A percentile compares a stretch with the other conserved stretches of the same genome.
Evolutionary conservation across 1,284 basidiomycete genomes (phyloP).

Genomic region (Tausonia pullulans): DNA sequence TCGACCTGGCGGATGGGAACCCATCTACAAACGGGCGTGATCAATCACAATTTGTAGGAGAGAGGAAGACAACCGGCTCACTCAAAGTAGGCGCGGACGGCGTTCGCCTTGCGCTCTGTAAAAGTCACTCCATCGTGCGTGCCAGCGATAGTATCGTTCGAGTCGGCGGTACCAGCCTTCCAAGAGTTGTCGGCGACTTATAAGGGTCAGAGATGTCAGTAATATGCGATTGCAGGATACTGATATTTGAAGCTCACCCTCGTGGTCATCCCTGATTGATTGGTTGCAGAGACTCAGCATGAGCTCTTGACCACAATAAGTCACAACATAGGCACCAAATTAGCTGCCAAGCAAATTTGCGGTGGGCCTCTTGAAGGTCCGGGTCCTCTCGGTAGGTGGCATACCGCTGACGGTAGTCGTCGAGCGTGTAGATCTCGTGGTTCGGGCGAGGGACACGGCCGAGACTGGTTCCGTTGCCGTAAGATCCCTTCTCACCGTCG

Average conservation of each 20-base stretch:
- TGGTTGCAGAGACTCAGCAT: too few relatives aligned
- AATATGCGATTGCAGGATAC: too few relatives aligned
- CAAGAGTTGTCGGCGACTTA: constrained; percentile 52
- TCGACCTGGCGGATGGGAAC: constrained; percentile 56
- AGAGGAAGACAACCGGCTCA: constrained; percentile 21
- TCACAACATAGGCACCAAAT: constrained; percentile 40
- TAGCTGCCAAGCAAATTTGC: constrained; percentile 44
- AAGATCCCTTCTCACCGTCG: constrained; percentile 21
- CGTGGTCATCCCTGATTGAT: too few relatives aligned
- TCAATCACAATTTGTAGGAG: too few relatives aligned
- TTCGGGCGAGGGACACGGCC: constrained; percentile 31
- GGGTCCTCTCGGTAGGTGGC: constrained; percentile 50
- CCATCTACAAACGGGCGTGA: constrained; percentile 26
- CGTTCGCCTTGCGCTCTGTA: constrained; percentile 51
- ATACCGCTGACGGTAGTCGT: constrained; percentile 51
- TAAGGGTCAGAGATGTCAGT: too few relatives aligned
- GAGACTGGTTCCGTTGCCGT: constrained; percentile 30
- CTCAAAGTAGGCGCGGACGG: constrained; percentile 53
- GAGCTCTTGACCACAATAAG: constrained; percentile 22
- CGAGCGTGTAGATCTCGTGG: constrained; percentile 49
- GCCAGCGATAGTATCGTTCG: constrained; percentile 48
- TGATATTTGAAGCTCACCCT: too few relatives aligned
- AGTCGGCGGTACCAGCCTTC: constrained; percentile 51
- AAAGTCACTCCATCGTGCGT: constrained; percentile 30
- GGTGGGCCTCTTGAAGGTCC: constrained; percentile 44